phyloP scores from a whole-genome alignment of 768 basidiomycete species.

The Xanthoconium purpureum region DNA sequence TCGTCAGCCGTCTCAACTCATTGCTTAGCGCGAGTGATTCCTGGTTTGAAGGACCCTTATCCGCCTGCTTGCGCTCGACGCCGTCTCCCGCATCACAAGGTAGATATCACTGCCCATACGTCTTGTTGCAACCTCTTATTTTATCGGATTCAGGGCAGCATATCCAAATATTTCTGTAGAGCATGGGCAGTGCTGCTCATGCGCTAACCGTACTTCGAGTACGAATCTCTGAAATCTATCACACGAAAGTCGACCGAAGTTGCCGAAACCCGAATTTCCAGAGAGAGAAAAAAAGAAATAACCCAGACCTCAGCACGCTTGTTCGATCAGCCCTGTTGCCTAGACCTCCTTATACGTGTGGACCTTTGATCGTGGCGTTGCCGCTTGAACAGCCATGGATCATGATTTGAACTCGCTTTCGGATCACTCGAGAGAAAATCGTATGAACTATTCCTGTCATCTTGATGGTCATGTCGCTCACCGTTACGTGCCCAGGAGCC shows the following conservation, averaged over 20 bases:
- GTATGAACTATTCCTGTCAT: constrained; percentile 3
- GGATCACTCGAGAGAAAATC: constrained; percentile 7
- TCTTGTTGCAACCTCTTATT: background rate
- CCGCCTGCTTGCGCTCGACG: background rate
- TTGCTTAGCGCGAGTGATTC: background rate
- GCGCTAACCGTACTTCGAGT: background rate
- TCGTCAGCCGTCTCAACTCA: background rate
- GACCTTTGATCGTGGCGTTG: constrained; percentile 15
- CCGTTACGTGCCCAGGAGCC: constrained; percentile 6
- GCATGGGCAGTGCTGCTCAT: background rate
- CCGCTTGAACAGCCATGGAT: constrained; percentile 1
- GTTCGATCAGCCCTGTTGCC: background rate
- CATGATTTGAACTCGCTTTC: constrained; percentile 3
- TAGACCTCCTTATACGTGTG: background rate
- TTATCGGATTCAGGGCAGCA: background rate
- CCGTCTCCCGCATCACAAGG: background rate
- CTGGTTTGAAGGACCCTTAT: background rate
- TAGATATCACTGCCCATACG: background rate
- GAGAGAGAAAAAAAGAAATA: background rate
- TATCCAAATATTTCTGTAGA: background rate
- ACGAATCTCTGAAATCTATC: background rate
- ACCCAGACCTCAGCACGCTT: background rate
- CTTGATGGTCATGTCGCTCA: constrained; percentile 1
- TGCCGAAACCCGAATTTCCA: background rate
- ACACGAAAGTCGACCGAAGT: background rate